These are phyloP conservation scores for Aspergillus mulundensis DNA, from an alignment of 495 filamentous ascomycete species.

Conservation along the genomic window DNA sequence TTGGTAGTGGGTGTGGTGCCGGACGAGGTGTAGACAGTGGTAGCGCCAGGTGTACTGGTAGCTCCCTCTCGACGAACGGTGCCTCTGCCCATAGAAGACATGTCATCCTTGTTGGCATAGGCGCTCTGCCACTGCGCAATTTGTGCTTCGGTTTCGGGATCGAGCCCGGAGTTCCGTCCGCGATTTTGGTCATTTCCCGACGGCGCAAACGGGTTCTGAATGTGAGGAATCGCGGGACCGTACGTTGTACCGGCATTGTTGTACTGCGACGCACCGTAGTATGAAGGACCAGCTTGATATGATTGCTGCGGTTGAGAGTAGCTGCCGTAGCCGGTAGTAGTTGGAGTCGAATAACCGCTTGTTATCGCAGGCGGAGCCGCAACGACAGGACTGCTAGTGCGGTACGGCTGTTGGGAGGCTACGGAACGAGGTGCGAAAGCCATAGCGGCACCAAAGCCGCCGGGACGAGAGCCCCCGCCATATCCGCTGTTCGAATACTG, in stretches of 20 bases:
- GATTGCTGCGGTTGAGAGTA: constrained; percentile 33
- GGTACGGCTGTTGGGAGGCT: constrained; percentile 45
- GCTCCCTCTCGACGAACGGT: constrained; percentile 5
- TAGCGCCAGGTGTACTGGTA: constrained; percentile 15
- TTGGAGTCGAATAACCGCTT: constrained; percentile 37
- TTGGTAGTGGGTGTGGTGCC: constrained; percentile 29
- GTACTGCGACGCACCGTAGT: constrained; percentile 50
- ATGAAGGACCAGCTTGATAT: constrained; percentile 44
- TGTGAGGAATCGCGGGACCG: constrained; percentile 62
- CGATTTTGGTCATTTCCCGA: constrained; percentile 47
- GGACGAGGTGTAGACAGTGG: constrained; percentile 45
- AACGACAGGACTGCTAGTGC: constrained; percentile 39
- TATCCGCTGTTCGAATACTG: constrained; percentile 35
- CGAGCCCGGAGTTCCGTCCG: constrained; percentile 43
- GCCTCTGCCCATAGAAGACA: constrained; percentile 23
- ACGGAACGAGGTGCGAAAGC: constrained; percentile 64
- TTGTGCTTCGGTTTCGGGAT: constrained; percentile 86
- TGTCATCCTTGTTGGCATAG: constrained; percentile 61
- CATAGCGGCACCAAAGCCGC: constrained; percentile 42
- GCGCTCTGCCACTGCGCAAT: constrained; percentile 97
- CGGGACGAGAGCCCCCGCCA: constrained; percentile 30
- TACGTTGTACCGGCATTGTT: constrained; percentile 41
- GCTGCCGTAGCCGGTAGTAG: constrained; percentile 30
- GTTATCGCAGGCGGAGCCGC: constrained; percentile 40
- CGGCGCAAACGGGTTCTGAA: constrained; percentile 80